Conservation (phyloP, 495 filamentous ascomycete species). For the Penicillium atrosanguineum region DNA sequence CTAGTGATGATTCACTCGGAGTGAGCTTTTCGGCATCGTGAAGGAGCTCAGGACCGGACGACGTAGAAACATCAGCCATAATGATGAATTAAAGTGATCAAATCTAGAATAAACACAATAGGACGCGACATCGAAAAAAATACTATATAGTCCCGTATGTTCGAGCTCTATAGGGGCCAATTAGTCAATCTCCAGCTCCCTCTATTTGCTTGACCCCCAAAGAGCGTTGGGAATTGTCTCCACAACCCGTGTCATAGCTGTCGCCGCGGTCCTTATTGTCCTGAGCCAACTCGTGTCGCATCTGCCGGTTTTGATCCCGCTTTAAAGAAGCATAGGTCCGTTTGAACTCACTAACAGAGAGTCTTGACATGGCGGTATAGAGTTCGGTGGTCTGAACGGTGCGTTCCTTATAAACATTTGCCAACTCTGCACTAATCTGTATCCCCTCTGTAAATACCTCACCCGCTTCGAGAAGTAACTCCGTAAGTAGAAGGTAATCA, state of each 20-base stretch:
- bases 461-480: neutral
- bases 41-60: no score
- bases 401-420: constrained; percentile 1
- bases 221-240: neutral
- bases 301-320: constrained; percentile 2
- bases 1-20: no score
- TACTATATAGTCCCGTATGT: no score
- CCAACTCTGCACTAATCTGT: neutral
- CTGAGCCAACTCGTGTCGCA: neutral
- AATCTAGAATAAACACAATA: no score
- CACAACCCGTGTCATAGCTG: neutral
- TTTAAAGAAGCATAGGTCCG: constrained; percentile 13
- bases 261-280: neutral
- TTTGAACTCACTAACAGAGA: constrained; percentile 9
- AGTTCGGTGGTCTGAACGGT: constrained; percentile 3
- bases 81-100: no score
- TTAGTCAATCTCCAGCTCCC: neutral
- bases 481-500: neutral
- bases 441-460: neutral
- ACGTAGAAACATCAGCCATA: no score
- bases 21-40: no score
- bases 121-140: no score
- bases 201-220: neutral
- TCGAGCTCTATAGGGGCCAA: no score
- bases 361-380: constrained; percentile 7